Percentiles rank a stretch among this genome's conserved stretches.
Evolutionary conservation across 352 stramenopile species (phyloP).

Genomic region (Phytophthora fragariaefolia): DNA sequence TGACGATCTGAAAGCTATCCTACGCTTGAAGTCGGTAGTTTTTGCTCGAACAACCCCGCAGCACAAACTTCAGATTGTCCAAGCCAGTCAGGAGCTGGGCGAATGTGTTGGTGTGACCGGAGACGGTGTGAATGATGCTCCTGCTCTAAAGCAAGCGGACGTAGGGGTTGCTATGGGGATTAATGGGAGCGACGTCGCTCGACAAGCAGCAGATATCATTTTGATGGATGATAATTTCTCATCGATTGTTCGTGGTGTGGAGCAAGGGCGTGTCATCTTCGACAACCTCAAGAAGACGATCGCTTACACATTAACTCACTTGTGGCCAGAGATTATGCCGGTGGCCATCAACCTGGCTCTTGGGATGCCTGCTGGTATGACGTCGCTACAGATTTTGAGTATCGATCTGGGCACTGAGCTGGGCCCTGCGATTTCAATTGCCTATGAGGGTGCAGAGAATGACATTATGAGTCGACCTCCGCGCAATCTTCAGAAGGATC

Average conservation of each 20-base stretch:
- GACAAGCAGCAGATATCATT: slow-evolving; percentile 93
- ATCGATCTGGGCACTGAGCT: slow-evolving; percentile 92
- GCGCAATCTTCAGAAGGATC: slow-evolving; percentile 71
- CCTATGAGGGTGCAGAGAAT: slow-evolving; percentile 78
- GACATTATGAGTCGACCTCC: slow-evolving; percentile 85
- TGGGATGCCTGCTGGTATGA: slow-evolving; percentile 79
- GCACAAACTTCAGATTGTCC: slow-evolving; percentile 41
- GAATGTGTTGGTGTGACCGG: slow-evolving; percentile 83
- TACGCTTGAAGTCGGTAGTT: slow-evolving; percentile 77
- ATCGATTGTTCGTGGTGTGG: slow-evolving; percentile 89
- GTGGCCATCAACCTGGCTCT: slow-evolving; percentile 82
- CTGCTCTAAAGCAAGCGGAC: slow-evolving; percentile 83
- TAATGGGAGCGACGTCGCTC: slow-evolving; percentile 93
- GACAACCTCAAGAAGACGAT: slow-evolving; percentile 95
- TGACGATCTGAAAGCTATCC: slow-evolving; percentile 42
- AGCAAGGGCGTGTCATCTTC: slow-evolving; percentile 63
- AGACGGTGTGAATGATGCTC: slow-evolving; percentile 71
- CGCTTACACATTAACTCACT: slow-evolving; percentile 89
- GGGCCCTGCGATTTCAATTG: slow-evolving; percentile 88
- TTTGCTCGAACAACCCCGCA: slow-evolving; percentile 92
- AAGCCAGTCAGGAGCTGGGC: slow-evolving; percentile 26
- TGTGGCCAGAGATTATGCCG: slow-evolving; percentile 82
- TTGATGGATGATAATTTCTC: slow-evolving; percentile 96
- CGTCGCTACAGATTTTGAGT: slow-evolving; percentile 89
- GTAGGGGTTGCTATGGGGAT: slow-evolving; percentile 97